Evolutionary conservation across 2,329 filamentous ascomycete genomes (phyloP).

Genomic region (Diaporthe sp.): DNA sequence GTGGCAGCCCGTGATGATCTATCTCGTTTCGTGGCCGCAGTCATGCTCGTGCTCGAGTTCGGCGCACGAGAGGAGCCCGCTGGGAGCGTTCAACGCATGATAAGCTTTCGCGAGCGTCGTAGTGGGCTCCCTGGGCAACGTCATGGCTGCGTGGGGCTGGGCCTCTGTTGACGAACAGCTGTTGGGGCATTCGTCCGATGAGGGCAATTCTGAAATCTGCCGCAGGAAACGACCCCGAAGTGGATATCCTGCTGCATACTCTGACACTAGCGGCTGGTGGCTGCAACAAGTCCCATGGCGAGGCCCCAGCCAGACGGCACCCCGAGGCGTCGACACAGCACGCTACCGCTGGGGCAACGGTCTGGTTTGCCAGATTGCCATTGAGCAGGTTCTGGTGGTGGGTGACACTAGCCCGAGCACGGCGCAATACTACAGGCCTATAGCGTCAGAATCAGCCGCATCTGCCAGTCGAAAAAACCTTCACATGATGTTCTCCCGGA

Average conservation of each 20-base stretch:
- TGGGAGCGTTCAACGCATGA: slow-evolving; percentile 18
- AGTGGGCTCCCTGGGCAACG: slow-evolving; percentile 11
- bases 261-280: slow-evolving; percentile 32
- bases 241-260: slow-evolving; percentile 31
- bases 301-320: slow-evolving; percentile 3
- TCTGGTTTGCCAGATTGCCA: neutral
- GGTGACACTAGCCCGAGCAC: slow-evolving; percentile 18
- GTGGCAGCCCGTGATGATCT: neutral
- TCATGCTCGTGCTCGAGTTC: slow-evolving; percentile 8
- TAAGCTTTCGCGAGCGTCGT: slow-evolving; percentile 29
- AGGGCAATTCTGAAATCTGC: slow-evolving; percentile 24
- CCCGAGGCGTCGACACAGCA: slow-evolving; percentile 20
- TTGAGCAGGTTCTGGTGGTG: slow-evolving; percentile 18
- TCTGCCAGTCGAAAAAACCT: slow-evolving; percentile 23
- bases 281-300: slow-evolving; percentile 22
- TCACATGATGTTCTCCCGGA: slow-evolving; percentile 30
- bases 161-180: slow-evolving; percentile 4
- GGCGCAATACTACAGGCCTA: slow-evolving; percentile 11
- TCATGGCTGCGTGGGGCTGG: slow-evolving; percentile 25
- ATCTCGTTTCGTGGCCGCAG: neutral
- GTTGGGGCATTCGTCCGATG: slow-evolving; percentile 14
- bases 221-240: slow-evolving; percentile 32
- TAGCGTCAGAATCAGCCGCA: slow-evolving; percentile 35
- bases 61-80: neutral
- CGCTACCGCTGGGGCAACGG: slow-evolving; percentile 3